Evolutionary conservation across 1,139 yeast species (phyloP).

Genomic region (Scheffersomyces insectosa): DNA sequence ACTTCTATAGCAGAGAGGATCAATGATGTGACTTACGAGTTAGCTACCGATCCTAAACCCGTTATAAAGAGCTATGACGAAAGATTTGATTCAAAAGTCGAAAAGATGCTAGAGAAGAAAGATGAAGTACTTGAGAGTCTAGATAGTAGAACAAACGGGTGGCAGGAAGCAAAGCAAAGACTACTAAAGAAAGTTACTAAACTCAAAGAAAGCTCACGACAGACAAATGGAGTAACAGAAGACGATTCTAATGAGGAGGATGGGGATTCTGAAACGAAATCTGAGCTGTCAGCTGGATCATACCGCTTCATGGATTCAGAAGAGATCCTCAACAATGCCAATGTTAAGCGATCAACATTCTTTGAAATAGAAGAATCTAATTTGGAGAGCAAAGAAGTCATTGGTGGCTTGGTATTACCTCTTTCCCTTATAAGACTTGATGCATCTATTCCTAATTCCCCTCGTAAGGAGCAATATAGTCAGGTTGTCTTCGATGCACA

Average conservation of each 20-base stretch:
- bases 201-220: background rate
- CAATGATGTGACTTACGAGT: constrained; percentile 19
- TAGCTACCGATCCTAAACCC: constrained; percentile 22
- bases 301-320: background rate
- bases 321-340: background rate
- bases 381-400: constrained; percentile 2
- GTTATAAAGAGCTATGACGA: constrained; percentile 21
- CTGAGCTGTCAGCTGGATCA: background rate
- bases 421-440: background rate
- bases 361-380: background rate
- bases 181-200: background rate
- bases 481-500: background rate
- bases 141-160: background rate
- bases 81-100: constrained; percentile 21
- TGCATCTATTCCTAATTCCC: background rate
- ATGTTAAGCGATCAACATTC: background rate
- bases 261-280: background rate
- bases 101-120: constrained; percentile 5
- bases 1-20: constrained; percentile 16
- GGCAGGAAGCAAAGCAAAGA: background rate
- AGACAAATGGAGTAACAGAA: too few species aligned
- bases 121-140: background rate
- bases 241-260: background rate
- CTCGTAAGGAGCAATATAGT: background rate
- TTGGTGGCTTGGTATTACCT: background rate